These are phyloP conservation scores for Saturnispora kantuleensis DNA, from an alignment of 805 yeast genomes.

Conservation along the genomic window DNA sequence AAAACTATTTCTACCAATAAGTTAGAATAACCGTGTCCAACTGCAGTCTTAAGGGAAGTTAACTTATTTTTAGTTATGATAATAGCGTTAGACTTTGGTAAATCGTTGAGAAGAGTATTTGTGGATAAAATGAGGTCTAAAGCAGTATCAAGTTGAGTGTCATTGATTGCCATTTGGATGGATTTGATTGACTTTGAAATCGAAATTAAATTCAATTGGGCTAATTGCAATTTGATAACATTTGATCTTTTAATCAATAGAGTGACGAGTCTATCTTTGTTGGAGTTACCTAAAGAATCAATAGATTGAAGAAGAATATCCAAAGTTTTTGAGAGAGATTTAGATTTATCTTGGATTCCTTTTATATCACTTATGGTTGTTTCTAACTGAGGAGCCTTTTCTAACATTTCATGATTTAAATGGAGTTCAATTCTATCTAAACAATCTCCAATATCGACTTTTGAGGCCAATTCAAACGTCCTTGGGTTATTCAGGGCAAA, in stretches of 20 bases:
- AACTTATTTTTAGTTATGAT: not conserved
- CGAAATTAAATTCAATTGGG: conserved; percentile 4
- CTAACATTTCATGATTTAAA: conserved; percentile 71
- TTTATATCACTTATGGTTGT: conserved; percentile 74
- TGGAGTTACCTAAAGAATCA: conserved; percentile 40
- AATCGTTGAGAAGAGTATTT: conserved; percentile 1
- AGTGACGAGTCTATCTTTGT: conserved; percentile 51
- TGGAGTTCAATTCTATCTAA: conserved; percentile 79
- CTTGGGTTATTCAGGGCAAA: conserved; percentile 87
- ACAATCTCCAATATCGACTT: conserved; percentile 67
- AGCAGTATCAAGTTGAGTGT: conserved; percentile 1
- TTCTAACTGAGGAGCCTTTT: conserved; percentile 77
- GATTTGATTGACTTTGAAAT: conserved; percentile 1
- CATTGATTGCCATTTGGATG: conserved; percentile 2
- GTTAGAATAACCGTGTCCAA: conserved; percentile 7
- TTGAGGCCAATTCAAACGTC: conserved; percentile 65
- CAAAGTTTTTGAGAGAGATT: conserved; percentile 38
- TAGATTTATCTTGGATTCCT: conserved; percentile 46
- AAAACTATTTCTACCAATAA: not conserved
- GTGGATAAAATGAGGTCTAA: conserved; percentile 1
- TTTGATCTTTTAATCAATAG: conserved; percentile 52
- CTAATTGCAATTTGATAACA: conserved; percentile 16
- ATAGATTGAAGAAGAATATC: conserved; percentile 34
- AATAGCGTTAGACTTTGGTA: conserved; percentile 1
- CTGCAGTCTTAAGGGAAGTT: not conserved